These are phyloP conservation scores for Vigna reflexopilosa DNA, from an alignment of 306 rosid genomes.

Conservation along the genomic window DNA sequence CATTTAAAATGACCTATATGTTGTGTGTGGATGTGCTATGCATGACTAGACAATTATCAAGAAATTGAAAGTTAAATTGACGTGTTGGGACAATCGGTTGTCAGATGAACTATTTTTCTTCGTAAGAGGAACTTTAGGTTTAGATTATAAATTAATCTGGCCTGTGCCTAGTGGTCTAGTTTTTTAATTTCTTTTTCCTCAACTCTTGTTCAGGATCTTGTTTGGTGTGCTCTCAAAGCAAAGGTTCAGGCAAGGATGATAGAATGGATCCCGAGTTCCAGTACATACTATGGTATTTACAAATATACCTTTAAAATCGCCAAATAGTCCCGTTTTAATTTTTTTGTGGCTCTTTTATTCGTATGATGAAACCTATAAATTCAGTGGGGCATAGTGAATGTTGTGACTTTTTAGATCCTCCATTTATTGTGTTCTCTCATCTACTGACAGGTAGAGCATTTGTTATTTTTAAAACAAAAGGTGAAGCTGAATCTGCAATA, in stretches of 20 bases:
- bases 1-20: not conserved
- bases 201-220: conserved; percentile 54
- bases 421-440: conserved; percentile 35
- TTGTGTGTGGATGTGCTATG: conserved; percentile 20
- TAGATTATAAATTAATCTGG: conserved; percentile 16
- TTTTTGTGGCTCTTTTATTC: conserved; percentile 15
- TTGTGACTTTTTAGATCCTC: conserved; percentile 18
- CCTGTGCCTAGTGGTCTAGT: conserved; percentile 1
- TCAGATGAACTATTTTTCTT: conserved; percentile 21
- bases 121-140: conserved; percentile 9
- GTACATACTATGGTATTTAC: conserved; percentile 54
- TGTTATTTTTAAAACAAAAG: conserved; percentile 62
- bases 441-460: conserved; percentile 64
- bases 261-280: conserved; percentile 43
- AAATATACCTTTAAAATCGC: conserved; percentile 7
- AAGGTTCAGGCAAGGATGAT: conserved; percentile 63
- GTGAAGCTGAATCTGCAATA: conserved; percentile 57
- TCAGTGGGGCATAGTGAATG: not conserved
- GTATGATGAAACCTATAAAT: not conserved
- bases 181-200: conserved; percentile 23
- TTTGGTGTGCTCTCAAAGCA: conserved; percentile 55
- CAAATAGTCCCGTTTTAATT: not conserved
- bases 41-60: not conserved
- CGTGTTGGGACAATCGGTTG: not conserved
- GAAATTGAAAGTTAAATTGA: not conserved